A percentile compares a stretch with the other conserved stretches of the same genome.
These are phyloP conservation scores for Nemania sp. DNA, from an alignment of 2,329 filamentous ascomycete species.

Conservation along the genomic window DNA sequence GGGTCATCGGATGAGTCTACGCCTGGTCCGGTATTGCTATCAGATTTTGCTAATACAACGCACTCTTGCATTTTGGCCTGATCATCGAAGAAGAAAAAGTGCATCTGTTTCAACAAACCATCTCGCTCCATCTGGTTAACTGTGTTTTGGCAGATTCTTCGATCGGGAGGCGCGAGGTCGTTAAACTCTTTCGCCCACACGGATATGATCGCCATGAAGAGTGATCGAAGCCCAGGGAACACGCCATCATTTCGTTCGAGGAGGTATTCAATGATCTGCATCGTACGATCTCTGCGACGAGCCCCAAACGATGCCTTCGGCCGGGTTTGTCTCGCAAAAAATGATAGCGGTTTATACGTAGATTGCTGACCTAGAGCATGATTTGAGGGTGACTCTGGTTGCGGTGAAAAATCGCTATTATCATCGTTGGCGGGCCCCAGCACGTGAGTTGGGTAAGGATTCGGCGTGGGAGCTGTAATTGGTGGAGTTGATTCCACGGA, in stretches of 20 bases:
- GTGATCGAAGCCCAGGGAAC: constrained; percentile 54
- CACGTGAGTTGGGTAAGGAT: too few relatives aligned
- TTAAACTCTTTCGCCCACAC: constrained; percentile 50
- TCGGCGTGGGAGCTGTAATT: not conserved
- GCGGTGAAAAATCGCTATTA: not conserved
- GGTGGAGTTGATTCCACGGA: not conserved
- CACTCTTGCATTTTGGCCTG: constrained; percentile 33
- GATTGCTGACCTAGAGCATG: constrained; percentile 1
- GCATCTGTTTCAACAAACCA: constrained; percentile 29
- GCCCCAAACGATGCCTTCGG: constrained; percentile 39
- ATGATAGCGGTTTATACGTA: constrained; percentile 21
- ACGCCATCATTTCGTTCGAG: constrained; percentile 49
- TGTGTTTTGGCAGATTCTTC: constrained; percentile 32
- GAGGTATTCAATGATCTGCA: constrained; percentile 48
- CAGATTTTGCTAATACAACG: constrained; percentile 30
- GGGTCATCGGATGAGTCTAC: constrained; percentile 46
- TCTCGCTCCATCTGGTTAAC: constrained; percentile 38
- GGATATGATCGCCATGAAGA: constrained; percentile 52
- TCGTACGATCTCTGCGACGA: constrained; percentile 40
- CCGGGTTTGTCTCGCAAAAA: constrained; percentile 28
- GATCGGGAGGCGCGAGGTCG: constrained; percentile 44
- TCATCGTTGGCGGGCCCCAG: too few relatives aligned
- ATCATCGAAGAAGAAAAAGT: constrained; percentile 37
- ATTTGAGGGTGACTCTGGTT: not conserved
- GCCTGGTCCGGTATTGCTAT: not conserved